phyloP scores from a whole-genome alignment of 768 basidiomycete genomes.

The Trametes coccinea region DNA sequence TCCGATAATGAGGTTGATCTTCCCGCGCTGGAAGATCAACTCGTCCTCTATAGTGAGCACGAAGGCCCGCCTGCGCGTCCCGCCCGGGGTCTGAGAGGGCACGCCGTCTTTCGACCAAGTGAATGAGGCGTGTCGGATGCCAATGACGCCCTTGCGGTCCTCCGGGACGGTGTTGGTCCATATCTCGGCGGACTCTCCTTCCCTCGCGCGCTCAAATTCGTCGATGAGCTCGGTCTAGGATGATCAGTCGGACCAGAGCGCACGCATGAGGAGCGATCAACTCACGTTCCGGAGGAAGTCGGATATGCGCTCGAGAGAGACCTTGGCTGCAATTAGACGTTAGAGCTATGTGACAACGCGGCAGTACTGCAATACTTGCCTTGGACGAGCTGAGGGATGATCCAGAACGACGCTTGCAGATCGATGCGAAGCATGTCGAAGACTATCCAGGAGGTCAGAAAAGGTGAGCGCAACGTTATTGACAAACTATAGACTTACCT shows the following conservation, averaged over 20 bases:
- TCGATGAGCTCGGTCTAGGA: slow-evolving; percentile 26
- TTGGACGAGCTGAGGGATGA: slow-evolving; percentile 6
- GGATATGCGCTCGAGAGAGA: slow-evolving; percentile 42
- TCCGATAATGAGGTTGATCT: slow-evolving; percentile 58
- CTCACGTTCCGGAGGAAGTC: slow-evolving; percentile 39
- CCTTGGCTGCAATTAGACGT: slow-evolving; percentile 28
- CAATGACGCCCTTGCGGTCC: slow-evolving; percentile 11
- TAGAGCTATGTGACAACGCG: too few relatives aligned
- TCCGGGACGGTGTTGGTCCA: neutral
- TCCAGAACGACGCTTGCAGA: neutral
- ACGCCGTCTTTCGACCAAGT: slow-evolving; percentile 17
- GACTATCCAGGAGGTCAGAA: neutral
- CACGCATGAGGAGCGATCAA: neutral
- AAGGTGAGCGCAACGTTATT: too few relatives aligned
- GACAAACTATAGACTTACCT: slow-evolving; percentile 2
- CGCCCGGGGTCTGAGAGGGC: slow-evolving; percentile 4
- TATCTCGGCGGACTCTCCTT: neutral
- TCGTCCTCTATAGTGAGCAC: slow-evolving; percentile 49
- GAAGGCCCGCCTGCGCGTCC: slow-evolving; percentile 40
- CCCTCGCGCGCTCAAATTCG: slow-evolving; percentile 13
- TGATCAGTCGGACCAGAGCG: neutral
- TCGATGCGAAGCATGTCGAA: slow-evolving; percentile 20
- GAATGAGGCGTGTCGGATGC: slow-evolving; percentile 23
- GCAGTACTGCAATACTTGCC: neutral
- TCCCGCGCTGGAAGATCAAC: slow-evolving; percentile 49